Evolutionary conservation across 2,329 filamentous ascomycete genomes (phyloP), one percentile per base, ranked within the genome.

Genomic region (Cephalotrichum gorgonifer): DNA sequence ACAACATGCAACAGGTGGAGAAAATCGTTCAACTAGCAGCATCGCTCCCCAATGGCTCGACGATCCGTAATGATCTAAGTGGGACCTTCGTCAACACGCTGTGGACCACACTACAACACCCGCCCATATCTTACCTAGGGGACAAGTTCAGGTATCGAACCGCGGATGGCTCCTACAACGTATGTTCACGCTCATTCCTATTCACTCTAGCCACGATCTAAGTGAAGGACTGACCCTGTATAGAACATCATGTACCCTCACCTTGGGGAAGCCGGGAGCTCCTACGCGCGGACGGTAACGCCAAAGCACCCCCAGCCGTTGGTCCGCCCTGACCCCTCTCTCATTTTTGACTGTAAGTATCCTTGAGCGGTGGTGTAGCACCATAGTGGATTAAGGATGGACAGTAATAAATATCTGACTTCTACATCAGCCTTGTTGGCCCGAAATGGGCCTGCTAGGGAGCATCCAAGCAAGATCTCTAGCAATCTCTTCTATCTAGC

Each of bases 401-500:
- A 43, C 20, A 43, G 5, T 43, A 14, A 20, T 23, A 43, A 6
- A 43, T 20, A 20, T 9, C 39, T 43, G 25, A 26, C 20, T 43
- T 9, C n/a, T n/a, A 6, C 3, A 15, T 15, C 14, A 43, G 25
- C 42, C 3, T 41, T 64, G 9, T 59, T 64, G 60, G 55, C 55
- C 2, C 51, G 62, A 45, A 54, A 56, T 9, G 55, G 55, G 6
- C 48, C 33, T 26, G 28, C 47, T 1, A 55, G 53, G 25, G 58
- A 65, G 25, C 69, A 73, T 49, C 60, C 64, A 2, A 68, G 66
- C 27, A 70, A 67, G 2, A 55, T 76, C 43, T 75, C 72, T 0
- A 66, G 62, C 25, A 64, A 72, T 54, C 58, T 75, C 8, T 70
- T 75, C 51, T 73, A 72, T 33, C 66, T 72, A 17, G 73, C 73